phyloP scores from a whole-genome alignment of 495 filamentous ascomycete species.

The Annulohypoxylon bovei region DNA sequence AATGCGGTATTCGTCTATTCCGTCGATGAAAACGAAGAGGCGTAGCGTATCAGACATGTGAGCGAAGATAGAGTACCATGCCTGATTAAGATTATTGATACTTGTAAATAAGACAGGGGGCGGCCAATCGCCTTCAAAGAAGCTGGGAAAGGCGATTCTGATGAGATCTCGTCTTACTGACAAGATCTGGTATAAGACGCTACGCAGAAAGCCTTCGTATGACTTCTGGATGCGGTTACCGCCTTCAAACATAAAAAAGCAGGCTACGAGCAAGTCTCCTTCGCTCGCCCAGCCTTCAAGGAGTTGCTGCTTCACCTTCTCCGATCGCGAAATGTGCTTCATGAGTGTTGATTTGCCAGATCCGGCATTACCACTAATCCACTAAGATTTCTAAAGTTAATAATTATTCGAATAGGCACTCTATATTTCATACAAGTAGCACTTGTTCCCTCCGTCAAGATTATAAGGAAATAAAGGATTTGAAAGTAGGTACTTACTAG shows the following conservation, averaged over 20 bases:
- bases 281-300: conserved; percentile 35
- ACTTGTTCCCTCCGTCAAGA: not conserved
- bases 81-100: conserved; percentile 45
- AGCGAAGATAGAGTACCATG: conserved; percentile 44
- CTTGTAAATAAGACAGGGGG: conserved; percentile 44
- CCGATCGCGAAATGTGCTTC: conserved; percentile 44
- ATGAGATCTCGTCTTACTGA: conserved; percentile 41
- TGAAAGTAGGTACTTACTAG: conserved; percentile 30
- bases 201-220: conserved; percentile 52
- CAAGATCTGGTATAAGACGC: conserved; percentile 53
- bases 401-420: not conserved
- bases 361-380: conserved; percentile 50
- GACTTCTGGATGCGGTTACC: conserved; percentile 55
- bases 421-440: not conserved
- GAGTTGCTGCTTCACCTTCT: conserved; percentile 36
- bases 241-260: conserved; percentile 56
- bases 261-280: conserved; percentile 43
- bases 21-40: conserved; percentile 46
- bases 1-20: conserved; percentile 47
- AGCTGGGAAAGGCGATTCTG: conserved; percentile 46
- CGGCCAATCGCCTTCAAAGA: conserved; percentile 43
- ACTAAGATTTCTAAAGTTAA: conserved; percentile 28
- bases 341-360: conserved; percentile 52
- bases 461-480: not conserved
- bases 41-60: conserved; percentile 42